Conservation (phyloP, 225 moss, liverwort and hornwort species). For the Polytrichum commune region DNA sequence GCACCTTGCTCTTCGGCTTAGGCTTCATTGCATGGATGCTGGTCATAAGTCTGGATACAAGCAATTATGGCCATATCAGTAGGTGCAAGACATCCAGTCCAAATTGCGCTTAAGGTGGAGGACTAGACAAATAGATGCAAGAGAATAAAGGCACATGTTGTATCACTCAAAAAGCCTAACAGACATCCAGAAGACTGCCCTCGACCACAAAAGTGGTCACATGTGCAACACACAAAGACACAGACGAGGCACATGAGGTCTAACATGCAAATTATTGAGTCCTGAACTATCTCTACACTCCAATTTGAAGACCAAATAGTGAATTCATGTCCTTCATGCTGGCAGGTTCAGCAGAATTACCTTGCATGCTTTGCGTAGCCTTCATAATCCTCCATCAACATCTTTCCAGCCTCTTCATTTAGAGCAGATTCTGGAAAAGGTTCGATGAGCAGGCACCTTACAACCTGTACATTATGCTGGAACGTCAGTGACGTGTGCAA, state of each 20-base stretch:
- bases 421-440: constrained; percentile 96
- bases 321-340: too few relatives aligned
- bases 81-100: too few relatives aligned
- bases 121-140: not conserved
- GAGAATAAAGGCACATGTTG: not conserved
- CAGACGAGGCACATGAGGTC: too few relatives aligned
- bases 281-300: too few relatives aligned
- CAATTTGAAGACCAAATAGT: too few relatives aligned
- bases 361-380: constrained; percentile 92
- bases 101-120: not conserved
- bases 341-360: constrained; percentile 19
- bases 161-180: not conserved
- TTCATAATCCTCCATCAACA: constrained; percentile 97
- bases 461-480: constrained; percentile 56
- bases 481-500: not conserved
- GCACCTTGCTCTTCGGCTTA: constrained; percentile 88
- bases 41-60: constrained; percentile 76
- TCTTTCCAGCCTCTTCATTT: constrained; percentile 97
- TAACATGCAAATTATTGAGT: too few relatives aligned
- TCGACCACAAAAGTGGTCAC: too few relatives aligned
- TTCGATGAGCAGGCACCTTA: constrained; percentile 90
- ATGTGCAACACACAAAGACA: not conserved
- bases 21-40: constrained; percentile 99
- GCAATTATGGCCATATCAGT: too few relatives aligned
- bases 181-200: too few relatives aligned